phyloP scores from a whole-genome alignment of 2,329 filamentous ascomycete genomes.

The Coniosporium tulheliwenetii region DNA sequence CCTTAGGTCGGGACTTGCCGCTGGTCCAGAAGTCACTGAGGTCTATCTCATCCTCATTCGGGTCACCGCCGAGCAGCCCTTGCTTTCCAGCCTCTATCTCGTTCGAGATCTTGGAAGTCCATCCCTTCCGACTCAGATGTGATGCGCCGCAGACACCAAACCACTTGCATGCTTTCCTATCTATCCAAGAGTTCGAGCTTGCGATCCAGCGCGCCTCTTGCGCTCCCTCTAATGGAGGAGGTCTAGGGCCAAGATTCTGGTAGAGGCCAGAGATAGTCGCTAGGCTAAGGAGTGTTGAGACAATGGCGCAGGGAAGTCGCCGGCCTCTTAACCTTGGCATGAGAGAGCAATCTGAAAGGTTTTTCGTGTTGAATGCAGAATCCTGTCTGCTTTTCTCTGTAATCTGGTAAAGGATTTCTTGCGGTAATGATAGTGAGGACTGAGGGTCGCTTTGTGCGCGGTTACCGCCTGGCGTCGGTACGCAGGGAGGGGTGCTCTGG shows the following conservation, averaged over 20 bases:
- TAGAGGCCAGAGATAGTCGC: not conserved
- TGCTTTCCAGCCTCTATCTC: conserved; percentile 3
- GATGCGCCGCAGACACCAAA: conserved; percentile 64
- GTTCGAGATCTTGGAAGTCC: conserved; percentile 19
- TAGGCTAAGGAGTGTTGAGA: conserved; percentile 5
- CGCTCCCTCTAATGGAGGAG: not conserved
- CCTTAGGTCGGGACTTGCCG: conserved; percentile 26
- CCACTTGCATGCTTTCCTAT: conserved; percentile 65
- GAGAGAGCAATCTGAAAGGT: not conserved
- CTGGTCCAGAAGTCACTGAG: conserved; percentile 23
- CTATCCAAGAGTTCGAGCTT: conserved; percentile 56
- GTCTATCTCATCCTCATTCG: conserved; percentile 8
- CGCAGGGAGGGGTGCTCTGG: not conserved
- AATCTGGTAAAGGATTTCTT: not conserved
- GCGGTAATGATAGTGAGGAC: not conserved
- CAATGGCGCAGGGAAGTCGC: conserved; percentile 5
- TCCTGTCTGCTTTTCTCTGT: not conserved
- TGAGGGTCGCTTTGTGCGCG: not conserved
- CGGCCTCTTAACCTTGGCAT: not conserved
- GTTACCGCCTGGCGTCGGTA: not conserved
- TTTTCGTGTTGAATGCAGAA: not conserved
- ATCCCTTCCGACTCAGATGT: conserved; percentile 43
- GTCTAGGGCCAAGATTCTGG: not conserved
- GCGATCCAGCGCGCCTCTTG: conserved; percentile 55
- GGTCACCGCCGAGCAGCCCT: not conserved